Percentiles rank a stretch among this genome's conserved stretches.
Evolutionary conservation across 2,329 filamentous ascomycete species (phyloP).

Genomic region (Coccinonectria pachysandricola): DNA sequence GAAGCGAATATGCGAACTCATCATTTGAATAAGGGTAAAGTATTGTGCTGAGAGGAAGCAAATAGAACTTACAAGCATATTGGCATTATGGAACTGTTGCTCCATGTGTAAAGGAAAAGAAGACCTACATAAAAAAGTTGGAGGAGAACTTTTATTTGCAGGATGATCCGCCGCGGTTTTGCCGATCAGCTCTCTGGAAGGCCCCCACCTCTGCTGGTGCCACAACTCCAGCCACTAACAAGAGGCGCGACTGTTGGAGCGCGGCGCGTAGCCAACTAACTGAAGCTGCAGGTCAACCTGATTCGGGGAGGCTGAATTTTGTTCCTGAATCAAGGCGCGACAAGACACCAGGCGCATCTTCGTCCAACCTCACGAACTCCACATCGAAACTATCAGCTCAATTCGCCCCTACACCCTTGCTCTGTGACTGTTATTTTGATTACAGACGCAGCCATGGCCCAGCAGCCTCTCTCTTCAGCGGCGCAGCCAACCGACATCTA

Average conservation of each 20-base stretch:
- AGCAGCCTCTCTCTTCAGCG: slow-evolving; percentile 45
- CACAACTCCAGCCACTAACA: slow-evolving; percentile 14
- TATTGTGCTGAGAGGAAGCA: too few species aligned
- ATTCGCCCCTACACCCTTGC: too few species aligned
- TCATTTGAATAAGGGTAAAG: too few species aligned
- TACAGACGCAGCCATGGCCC: slow-evolving; percentile 47
- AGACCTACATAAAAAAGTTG: too few species aligned
- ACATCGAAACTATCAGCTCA: slow-evolving; percentile 19
- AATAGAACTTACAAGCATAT: slow-evolving; percentile 31
- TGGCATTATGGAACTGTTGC: slow-evolving; percentile 22
- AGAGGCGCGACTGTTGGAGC: too few species aligned
- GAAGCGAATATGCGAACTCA: slow-evolving; percentile 34
- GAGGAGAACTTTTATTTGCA: slow-evolving; percentile 15
- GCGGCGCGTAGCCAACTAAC: too few species aligned
- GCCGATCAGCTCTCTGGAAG: slow-evolving; percentile 5
- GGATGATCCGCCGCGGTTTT: slow-evolving; percentile 10
- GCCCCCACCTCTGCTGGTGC: not conserved
- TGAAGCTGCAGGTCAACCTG: too few species aligned
- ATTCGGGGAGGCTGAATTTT: slow-evolving; percentile 24
- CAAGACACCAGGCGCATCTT: slow-evolving; percentile 16
- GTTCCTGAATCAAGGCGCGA: slow-evolving; percentile 23
- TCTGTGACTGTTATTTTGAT: too few species aligned
- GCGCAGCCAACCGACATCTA: slow-evolving; percentile 53
- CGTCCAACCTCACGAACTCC: slow-evolving; percentile 15
- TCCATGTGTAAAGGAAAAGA: slow-evolving; percentile 15